A percentile compares a stretch with the other conserved stretches of the same genome.
Conservation (phyloP, 352 stramenopile species). For the Globisporangium irregulare region DNA sequence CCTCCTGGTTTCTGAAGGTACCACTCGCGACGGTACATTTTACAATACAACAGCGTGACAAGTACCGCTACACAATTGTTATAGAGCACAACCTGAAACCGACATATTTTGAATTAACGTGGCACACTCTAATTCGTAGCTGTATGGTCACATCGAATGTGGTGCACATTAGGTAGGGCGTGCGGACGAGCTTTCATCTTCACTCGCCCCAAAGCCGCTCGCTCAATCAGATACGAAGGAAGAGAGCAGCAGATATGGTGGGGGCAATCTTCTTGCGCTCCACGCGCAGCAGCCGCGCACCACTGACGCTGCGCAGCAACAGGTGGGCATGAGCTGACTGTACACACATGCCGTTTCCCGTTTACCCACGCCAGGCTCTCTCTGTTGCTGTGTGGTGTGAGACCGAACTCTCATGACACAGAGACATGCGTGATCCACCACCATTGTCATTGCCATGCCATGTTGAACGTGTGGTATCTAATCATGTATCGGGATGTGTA, state of each 20-base stretch:
- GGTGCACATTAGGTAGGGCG: background rate
- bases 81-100: background rate
- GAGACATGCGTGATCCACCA: background rate
- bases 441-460: background rate
- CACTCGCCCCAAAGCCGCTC: background rate
- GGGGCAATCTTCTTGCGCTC: constrained; percentile 9
- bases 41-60: background rate
- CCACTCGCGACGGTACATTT: background rate
- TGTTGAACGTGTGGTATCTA: background rate
- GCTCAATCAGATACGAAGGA: background rate
- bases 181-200: background rate
- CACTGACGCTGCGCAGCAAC: constrained; percentile 11
- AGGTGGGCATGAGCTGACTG: background rate
- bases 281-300: constrained; percentile 3
- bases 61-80: background rate
- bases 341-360: background rate
- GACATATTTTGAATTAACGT: background rate
- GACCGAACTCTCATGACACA: background rate
- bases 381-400: background rate
- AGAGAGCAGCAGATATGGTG: constrained; percentile 3
- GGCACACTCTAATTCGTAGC: too few species aligned
- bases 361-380: background rate
- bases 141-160: background rate
- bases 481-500: too few species aligned
- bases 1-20: background rate